Evolutionary conservation across 805 yeast species (phyloP), one percentile per base, ranked within the genome.

Genomic region (Schizosaccharomyces octosporus): DNA sequence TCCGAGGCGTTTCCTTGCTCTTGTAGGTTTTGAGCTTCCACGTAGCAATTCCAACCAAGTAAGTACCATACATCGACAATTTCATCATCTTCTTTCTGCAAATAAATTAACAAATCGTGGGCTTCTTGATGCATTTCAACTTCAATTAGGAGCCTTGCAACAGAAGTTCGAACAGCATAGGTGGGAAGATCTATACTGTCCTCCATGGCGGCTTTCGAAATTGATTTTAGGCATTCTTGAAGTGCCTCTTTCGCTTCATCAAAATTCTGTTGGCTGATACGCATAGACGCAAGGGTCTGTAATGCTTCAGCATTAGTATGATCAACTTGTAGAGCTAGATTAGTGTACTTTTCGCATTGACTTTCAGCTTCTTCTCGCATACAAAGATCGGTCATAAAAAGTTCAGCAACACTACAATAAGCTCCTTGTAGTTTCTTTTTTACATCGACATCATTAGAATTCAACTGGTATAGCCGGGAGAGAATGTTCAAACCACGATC

Each of bases 331-430:
- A 86, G 71, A 0, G 90, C 81, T 65, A 77, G 78, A 17, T 77
- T 71, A 62, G 88, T 83, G 65, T 85, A 75, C 62, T 75, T 76
- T 66, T 87, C 84, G 72, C 97, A 89, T 70, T 81, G 77, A 6
- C 69, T 21, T 71, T 90, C 97, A 2, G 97, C 96, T 65, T 83
- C 81, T 3, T 80, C 80, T 67, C 85, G 93, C 95, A 87, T 87
- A 74, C 97, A 89, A 65, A 89, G 74, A 74, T 90, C 97, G 0
- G 97, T 89, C 97, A 89, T 89, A 95, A 95, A 89, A 59, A 72
- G 69, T 65, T 89, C 97, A 68, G 89, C 85, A 74, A 83, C 78
- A 5, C 95, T 83, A 65, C 89, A 81, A 21, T 85, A 74, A 0
- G 88, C 95, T 6, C 69, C 66, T 17, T 73, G 66, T 4, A 59